phyloP scores from a whole-genome alignment of 1,284 basidiomycete genomes.

The Trichosporon sp. region DNA sequence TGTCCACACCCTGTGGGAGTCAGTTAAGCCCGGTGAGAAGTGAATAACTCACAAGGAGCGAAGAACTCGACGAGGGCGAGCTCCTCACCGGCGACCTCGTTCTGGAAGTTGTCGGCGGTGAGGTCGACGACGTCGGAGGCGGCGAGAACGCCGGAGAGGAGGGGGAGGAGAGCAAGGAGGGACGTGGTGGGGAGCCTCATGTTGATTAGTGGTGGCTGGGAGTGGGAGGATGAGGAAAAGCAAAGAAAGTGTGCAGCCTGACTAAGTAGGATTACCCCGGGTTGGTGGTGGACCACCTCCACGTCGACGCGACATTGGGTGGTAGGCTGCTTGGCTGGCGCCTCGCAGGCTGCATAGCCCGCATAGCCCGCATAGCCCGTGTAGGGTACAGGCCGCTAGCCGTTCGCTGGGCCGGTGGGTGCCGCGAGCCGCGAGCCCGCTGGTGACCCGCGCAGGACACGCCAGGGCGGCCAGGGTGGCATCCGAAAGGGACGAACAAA shows the following conservation, averaged over 20 bases:
- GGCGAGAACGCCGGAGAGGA: slow-evolving; percentile 29
- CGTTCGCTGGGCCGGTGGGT: no score
- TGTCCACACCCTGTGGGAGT: slow-evolving; percentile 47
- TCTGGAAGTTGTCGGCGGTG: slow-evolving; percentile 66
- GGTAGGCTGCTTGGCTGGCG: not conserved
- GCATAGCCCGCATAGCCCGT: not conserved
- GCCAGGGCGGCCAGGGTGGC: not conserved
- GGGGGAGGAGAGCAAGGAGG: slow-evolving; percentile 28
- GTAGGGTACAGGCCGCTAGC: not conserved
- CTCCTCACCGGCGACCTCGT: slow-evolving; percentile 66
- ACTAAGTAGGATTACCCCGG: not conserved
- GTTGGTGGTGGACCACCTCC: not conserved
- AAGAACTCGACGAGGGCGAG: slow-evolving; percentile 79
- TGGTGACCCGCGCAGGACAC: not conserved
- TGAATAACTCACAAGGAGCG: slow-evolving; percentile 45
- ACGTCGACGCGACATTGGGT: not conserved
- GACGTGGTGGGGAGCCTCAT: slow-evolving; percentile 16
- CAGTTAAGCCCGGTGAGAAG: not conserved
- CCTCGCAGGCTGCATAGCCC: not conserved
- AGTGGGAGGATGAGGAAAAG: not conserved
- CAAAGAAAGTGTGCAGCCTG: not conserved
- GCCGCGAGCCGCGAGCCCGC: not conserved
- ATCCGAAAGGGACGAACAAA: not conserved
- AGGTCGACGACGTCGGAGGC: slow-evolving; percentile 71
- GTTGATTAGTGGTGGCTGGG: not conserved